Percentiles rank a stretch among this genome's conserved stretches.
These are phyloP conservation scores for Simmondsia chinensis DNA, from an alignment of 148 eudicot genomes.

Conservation along the genomic window DNA sequence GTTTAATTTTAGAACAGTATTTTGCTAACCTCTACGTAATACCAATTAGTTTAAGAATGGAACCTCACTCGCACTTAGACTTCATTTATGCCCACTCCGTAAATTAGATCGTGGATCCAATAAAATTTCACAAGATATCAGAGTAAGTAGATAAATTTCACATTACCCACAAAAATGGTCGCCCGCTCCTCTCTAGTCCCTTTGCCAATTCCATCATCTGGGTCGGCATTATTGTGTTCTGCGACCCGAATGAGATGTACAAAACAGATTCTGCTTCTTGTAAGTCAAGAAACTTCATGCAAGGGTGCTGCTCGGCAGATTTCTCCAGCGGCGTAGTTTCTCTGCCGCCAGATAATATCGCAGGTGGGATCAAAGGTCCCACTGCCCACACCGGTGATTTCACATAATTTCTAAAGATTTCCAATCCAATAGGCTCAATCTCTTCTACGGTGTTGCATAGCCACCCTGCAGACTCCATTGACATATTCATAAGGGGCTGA, in stretches of 20 bases:
- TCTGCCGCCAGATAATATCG: too few species aligned
- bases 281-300: constrained; percentile 41
- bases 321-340: too few species aligned
- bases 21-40: too few species aligned
- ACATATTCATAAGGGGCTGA: constrained; percentile 29
- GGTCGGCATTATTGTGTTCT: constrained; percentile 42
- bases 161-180: constrained; percentile 70
- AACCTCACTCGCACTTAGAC: too few species aligned
- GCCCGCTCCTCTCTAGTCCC: constrained; percentile 56
- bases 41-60: too few species aligned
- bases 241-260: constrained; percentile 83
- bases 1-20: too few species aligned
- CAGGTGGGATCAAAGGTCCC: constrained; percentile 47
- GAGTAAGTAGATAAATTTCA: too few species aligned
- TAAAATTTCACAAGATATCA: too few species aligned
- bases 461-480: constrained; percentile 39
- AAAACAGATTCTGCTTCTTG: constrained; percentile 35
- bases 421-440: constrained; percentile 52
- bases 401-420: constrained; percentile 22
- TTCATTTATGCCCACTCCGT: too few species aligned
- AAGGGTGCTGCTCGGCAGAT: too few species aligned
- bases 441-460: constrained; percentile 59
- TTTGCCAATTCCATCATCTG: constrained; percentile 79
- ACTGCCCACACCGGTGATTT: constrained; percentile 54
- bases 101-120: too few species aligned